Percentiles rank a stretch among this genome's conserved stretches.
Evolutionary conservation across 169 alveolate genomes (phyloP).

Genomic region (Theileria equi): DNA sequence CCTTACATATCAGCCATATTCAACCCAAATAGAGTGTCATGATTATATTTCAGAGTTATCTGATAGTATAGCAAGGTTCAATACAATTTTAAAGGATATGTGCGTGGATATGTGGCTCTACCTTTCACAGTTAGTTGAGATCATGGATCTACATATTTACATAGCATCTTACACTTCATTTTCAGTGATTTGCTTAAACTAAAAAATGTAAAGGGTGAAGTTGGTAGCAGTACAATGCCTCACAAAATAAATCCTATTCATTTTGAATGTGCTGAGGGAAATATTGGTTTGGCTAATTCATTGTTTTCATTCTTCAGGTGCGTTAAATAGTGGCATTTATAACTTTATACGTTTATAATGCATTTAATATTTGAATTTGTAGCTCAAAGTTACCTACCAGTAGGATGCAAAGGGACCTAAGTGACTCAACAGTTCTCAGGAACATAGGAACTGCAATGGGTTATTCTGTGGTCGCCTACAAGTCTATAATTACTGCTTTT

Average conservation of each 20-base stretch:
- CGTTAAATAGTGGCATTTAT: slow-evolving; percentile 3
- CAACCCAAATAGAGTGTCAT: slow-evolving; percentile 94
- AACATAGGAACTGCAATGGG: slow-evolving; percentile 88
- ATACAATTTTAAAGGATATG: slow-evolving; percentile 86
- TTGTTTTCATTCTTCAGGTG: slow-evolving; percentile 77
- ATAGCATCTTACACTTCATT: background rate
- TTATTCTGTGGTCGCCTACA: slow-evolving; percentile 79
- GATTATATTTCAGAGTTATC: slow-evolving; percentile 88
- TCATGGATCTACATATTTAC: slow-evolving; percentile 5
- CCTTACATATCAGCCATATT: slow-evolving; percentile 84
- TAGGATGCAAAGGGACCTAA: slow-evolving; percentile 91
- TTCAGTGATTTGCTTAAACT: slow-evolving; percentile 59
- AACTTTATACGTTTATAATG: too few relatives aligned
- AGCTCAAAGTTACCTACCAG: slow-evolving; percentile 86
- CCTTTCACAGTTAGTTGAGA: slow-evolving; percentile 70
- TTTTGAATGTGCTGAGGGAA: slow-evolving; percentile 96
- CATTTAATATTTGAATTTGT: slow-evolving; percentile 64
- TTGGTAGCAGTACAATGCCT: slow-evolving; percentile 98
- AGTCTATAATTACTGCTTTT: slow-evolving; percentile 81
- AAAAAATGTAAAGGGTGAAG: slow-evolving; percentile 80
- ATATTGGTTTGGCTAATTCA: slow-evolving; percentile 88
- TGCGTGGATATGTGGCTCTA: slow-evolving; percentile 93
- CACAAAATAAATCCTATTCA: slow-evolving; percentile 96
- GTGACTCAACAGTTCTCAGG: slow-evolving; percentile 93
- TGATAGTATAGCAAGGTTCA: slow-evolving; percentile 77